phyloP scores from a whole-genome alignment of 2,329 filamentous ascomycete genomes.

The Tetracladium maxilliforme region DNA sequence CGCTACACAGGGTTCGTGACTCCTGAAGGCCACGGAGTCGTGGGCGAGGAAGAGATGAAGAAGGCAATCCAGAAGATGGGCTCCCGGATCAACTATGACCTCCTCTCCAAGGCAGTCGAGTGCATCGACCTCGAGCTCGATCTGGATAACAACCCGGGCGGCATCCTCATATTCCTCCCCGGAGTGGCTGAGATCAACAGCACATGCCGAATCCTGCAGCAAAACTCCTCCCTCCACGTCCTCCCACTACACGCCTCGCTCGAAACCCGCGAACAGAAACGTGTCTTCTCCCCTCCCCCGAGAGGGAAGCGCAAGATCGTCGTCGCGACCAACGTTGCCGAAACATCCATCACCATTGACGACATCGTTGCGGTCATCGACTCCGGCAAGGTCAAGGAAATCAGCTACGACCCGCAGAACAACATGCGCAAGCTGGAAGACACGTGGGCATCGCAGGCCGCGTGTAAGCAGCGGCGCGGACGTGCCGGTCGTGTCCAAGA shows the following conservation, averaged over 20 bases:
- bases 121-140: conserved; percentile 67
- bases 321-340: conserved; percentile 89
- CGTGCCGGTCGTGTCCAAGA: conserved; percentile 86
- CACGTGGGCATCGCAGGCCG: conserved; percentile 86
- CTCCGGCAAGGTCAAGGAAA: conserved; percentile 91
- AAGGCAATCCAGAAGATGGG: conserved; percentile 60
- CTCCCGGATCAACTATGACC: conserved; percentile 79
- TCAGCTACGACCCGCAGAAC: conserved; percentile 77
- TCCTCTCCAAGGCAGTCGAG: conserved; percentile 67
- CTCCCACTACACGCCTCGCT: conserved; percentile 87
- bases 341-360: conserved; percentile 97
- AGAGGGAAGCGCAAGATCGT: conserved; percentile 79
- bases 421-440: conserved; percentile 93
- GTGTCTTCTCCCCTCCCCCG: conserved; percentile 68
- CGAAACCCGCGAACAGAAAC: conserved; percentile 73
- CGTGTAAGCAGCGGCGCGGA: conserved; percentile 86
- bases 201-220: conserved; percentile 52
- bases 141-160: conserved; percentile 53
- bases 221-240: conserved; percentile 55
- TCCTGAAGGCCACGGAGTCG: conserved; percentile 15
- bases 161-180: conserved; percentile 89
- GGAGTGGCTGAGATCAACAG: conserved; percentile 85
- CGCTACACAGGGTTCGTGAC: conserved; percentile 59
- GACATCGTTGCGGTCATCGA: conserved; percentile 95
- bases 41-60: conserved; percentile 42